These are phyloP conservation scores for Microdochium nivale DNA, from an alignment of 2,329 filamentous ascomycete species.

Conservation along the genomic window DNA sequence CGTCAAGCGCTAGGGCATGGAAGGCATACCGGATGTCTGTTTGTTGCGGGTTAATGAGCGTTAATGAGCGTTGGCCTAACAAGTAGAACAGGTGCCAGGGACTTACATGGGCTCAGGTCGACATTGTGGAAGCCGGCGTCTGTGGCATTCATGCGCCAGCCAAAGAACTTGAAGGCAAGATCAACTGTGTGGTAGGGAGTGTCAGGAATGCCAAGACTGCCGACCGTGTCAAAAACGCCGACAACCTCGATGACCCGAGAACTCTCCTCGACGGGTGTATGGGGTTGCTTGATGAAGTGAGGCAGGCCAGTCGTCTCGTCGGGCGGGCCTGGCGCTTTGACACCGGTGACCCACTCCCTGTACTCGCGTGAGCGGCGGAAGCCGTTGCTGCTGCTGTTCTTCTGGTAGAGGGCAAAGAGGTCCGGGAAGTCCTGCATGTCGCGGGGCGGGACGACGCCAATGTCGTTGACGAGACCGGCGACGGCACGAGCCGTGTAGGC, in stretches of 20 bases:
- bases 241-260: not conserved
- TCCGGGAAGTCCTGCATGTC: slow-evolving; percentile 8
- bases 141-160: not conserved
- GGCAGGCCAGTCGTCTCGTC: not conserved
- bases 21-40: slow-evolving; percentile 23
- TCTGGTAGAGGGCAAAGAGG: not conserved
- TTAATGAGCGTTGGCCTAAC: too few species aligned
- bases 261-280: not conserved
- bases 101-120: slow-evolving; percentile 3
- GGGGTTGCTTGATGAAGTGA: not conserved
- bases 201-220: slow-evolving; percentile 20
- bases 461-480: slow-evolving; percentile 24
- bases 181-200: slow-evolving; percentile 3
- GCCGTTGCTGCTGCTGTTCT: not conserved
- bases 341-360: not conserved
- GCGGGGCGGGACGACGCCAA: slow-evolving; percentile 8
- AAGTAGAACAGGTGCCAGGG: too few species aligned
- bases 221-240: slow-evolving; percentile 21
- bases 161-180: slow-evolving; percentile 1
- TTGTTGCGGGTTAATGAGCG: too few species aligned
- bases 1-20: slow-evolving; percentile 27
- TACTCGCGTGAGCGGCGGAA: not conserved
- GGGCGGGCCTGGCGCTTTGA: not conserved
- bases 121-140: slow-evolving; percentile 4
- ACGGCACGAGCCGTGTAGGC: slow-evolving; percentile 30